Base-by-base conservation (phyloP, 257 asterid genomes). In the Capsicum pubescens region DNA sequence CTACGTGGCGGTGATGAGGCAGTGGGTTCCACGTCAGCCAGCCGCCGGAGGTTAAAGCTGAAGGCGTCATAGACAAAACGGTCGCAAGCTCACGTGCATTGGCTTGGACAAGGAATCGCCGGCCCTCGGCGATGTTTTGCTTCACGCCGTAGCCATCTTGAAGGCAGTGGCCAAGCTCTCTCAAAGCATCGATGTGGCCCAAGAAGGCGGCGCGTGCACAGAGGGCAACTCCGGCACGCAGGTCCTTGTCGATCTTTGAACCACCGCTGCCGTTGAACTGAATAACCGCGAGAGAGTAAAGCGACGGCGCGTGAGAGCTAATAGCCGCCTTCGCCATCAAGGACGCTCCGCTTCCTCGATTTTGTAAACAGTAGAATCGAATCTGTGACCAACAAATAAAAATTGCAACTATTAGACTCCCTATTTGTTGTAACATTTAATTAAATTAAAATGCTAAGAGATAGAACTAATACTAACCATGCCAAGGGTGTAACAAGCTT, bases 81-180 rank as follows among this genome's bases (percentile, higher is more conserved):
- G 90, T 69, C 1, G 97, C 98, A 7, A 95, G 84, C 91, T 95
- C 99, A 17, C 98, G 97, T 21, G 97, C 97, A 91, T 95, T 95
- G 48, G 99, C 99, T 80, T 94, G 95, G 58, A 94, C 87, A 3
- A 94, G 86, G 84, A 92, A 92, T 1, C 95, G 91, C 8, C 99
- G 94, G 5, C 99, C 99, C 85, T 93, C 97, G 32, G 89, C 78
- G n/a, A 95, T 80, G 89, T 94, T 94, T 70, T 88, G 92, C 89
- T 91, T 92, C 84, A 94, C 97, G 52, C 99, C 99, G 79, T 95
- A 95, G 1, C 99, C 98, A 86, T 94, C 97, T 48, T 93, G 99
- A 46, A 95, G 90, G 87, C 99, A 95, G 91, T 94, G 99, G n/a
- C 99, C 99, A n/a, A 95, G 95, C 90, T 94, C 99, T 1, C 99